Conservation (phyloP, 129 eudicot species). For the Kitagawia praeruptora region DNA sequence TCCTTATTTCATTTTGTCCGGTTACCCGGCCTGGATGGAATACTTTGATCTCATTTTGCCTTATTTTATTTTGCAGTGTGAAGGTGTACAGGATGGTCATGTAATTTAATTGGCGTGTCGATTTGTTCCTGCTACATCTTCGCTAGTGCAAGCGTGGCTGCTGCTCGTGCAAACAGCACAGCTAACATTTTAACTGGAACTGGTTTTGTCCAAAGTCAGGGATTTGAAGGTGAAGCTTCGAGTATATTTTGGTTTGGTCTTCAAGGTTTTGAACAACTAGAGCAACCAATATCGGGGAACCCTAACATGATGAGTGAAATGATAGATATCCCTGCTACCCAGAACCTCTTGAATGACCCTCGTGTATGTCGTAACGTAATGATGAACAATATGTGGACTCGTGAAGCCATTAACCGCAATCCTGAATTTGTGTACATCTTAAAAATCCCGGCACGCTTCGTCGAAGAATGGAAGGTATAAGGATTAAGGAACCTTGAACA, state of each 20-base stretch:
- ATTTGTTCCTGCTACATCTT: background rate
- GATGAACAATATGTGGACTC: constrained; percentile 48
- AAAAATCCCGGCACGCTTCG: constrained; percentile 79
- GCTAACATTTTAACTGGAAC: constrained; percentile 23
- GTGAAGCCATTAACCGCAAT: constrained; percentile 21
- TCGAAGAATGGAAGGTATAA: constrained; percentile 79
- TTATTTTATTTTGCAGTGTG: background rate
- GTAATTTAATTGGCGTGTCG: background rate
- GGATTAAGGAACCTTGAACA: constrained; percentile 86
- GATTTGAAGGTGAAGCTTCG: constrained; percentile 27
- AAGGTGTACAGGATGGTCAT: background rate
- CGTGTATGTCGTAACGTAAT: constrained; percentile 67
- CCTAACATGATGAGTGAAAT: constrained; percentile 26
- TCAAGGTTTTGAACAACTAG: constrained; percentile 73
- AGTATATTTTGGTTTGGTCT: constrained; percentile 68
- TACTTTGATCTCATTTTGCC: background rate
- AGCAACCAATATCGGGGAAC: constrained; percentile 73
- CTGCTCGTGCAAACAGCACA: constrained; percentile 24
- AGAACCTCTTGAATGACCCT: constrained; percentile 70
- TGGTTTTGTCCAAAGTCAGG: constrained; percentile 14
- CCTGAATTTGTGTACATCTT: constrained; percentile 86
- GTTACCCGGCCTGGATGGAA: background rate
- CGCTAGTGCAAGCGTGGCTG: constrained; percentile 8
- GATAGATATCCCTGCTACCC: constrained; percentile 63
- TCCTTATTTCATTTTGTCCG: no score